Base-by-base conservation (phyloP, 1,284 basidiomycete genomes). In the Rhodotorula sp. region DNA sequence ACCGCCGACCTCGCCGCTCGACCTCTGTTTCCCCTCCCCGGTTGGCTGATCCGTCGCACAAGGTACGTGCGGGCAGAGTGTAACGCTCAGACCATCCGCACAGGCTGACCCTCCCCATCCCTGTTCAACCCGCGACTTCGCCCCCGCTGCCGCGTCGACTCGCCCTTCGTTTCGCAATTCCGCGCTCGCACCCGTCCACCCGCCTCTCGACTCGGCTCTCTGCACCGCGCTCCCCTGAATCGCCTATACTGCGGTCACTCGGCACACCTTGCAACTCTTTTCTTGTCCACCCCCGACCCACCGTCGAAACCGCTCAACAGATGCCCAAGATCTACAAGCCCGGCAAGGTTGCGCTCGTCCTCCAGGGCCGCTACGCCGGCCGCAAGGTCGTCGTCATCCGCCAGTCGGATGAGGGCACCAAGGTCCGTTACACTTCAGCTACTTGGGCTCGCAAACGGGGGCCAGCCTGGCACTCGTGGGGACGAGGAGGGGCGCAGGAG, bases 301-400 rank as follows among this genome's bases (percentile, higher is more conserved):
- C 57, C 57, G 46, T 48, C 37, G 6, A 3, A 5, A 15, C 54
- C 29, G 45, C 37, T 1, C 18, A 33, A 18, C 63, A 70, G 67
- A 78, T 78, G 77, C 69, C 71, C 66, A 76, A 78, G 74, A 76
- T 93, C 82, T 94, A 92, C 89, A 96, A 97, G 87, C 91, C 95
- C 83, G 95, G 95, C 85, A 98, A 97, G 88, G 94, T 94, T 80
- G 93, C 93, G 77, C 92, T 96, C 83, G 88, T 96, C 83, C 90
- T 97, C 82, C 90, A 92, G 83, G 94, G 94, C 81, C 93, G 94
- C 82, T 94, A 96, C 83, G 95, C 95, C 77, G 91, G 91, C 80
- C 91, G 89, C 84, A 93, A 93, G 84, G 91, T 93, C 76, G 91
- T 93, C 70, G 88, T 93, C 70, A 90, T 93, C 82, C 91, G 91